Evolutionary conservation across 306 rosid genomes (phyloP), one percentile per base, ranked within the genome.

Genomic region (Glycyrrhiza uralensis): DNA sequence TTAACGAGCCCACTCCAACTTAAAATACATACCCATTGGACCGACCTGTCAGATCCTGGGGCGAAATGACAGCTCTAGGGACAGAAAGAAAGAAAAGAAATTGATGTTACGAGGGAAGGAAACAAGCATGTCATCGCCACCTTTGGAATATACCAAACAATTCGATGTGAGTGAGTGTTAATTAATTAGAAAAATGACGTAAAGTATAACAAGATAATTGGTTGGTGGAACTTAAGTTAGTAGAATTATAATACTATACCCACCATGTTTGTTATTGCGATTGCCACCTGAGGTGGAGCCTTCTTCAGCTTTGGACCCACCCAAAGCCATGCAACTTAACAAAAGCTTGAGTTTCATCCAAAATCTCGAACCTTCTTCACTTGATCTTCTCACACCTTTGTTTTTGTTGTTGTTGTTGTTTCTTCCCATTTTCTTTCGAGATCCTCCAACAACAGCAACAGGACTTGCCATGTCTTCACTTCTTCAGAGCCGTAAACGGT

Each of bases 271-370:
- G 39, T 65, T 68, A 12, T 61, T 60, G 22, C 67, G 73, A 17
- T 61, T 60, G 14, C 72, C 77, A 69, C 29, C 56, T 0, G 58
- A n/a, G n/a, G n/a, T 2, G 51, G 85, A 79, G 64, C 20, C 66
- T 20, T 79, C 1, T 50, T 33, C 77, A 14, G 20, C 45, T 42
- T 69, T 81, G 66, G 78, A 42, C 55, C 49, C n/a, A n/a, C n/a
- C 52, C 9, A 81, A 62, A 71, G 73, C 56, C 54, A 81, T 24
- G 75, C 97, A 90, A 42, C 77, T 57, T 18, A 88, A 79, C 4
- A 86, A 74, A 42, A 62, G 33, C 42, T 66, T 75, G 12, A 86
- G 19, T 52, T 80, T 86, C 38, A 49, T 41, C 89, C 84, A 86
- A 78, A 88, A 69, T 4, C 85, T 45, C 2, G 67, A 46, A 10